Base-by-base conservation (phyloP, 352 stramenopile species). In the Sclerospora graminicola region DNA sequence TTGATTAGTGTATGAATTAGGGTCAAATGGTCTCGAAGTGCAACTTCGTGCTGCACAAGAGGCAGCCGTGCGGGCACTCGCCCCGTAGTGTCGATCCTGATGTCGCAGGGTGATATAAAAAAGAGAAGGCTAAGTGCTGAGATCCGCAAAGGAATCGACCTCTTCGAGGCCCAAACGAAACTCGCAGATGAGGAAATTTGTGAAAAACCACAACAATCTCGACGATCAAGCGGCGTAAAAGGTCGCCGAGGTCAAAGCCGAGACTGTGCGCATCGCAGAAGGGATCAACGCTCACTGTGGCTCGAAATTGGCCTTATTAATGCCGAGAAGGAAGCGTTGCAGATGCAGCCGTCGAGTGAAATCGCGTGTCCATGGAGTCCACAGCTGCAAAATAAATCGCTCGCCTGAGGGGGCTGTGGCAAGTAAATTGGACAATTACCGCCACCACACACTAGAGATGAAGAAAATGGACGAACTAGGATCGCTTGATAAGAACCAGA, bases 1-100 rank as follows among this genome's bases (percentile, higher is more conserved):
- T 4, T 81, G 73, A 13, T 96, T 96, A 41, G 82, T 95, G 4
- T 92, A 95, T 54, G 80, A 94, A 48, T 59, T 95, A 8, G 84
- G 79, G 0, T 67, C 83, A 0, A 78, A 83, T 38, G 82, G 83
- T 2, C 69, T 96, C 14, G 80, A 94, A 40, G 67, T 85, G 21
- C 85, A 94, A 54, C 65, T 96, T 1, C 68, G 70, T 5, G 78
- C 79, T 2, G 82, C 82, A 0, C 72, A 93, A 50, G 83, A 89
- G 45, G 73, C 93, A 59, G 83, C 80, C 3, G 75, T 94, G 14
- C 63, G 83, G 5, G 79, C 54, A 0, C 52, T 96, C 11, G 83
- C 80, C 3, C n/a, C 78, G 83, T n/a, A 89, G 69, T 36, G 76
- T 95, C 16, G 48, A 32, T 42, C 21, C 23, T 23, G 21, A 62